phyloP scores from a whole-genome alignment of 495 filamentous ascomycete genomes.

The Articulospora tetracladia region DNA sequence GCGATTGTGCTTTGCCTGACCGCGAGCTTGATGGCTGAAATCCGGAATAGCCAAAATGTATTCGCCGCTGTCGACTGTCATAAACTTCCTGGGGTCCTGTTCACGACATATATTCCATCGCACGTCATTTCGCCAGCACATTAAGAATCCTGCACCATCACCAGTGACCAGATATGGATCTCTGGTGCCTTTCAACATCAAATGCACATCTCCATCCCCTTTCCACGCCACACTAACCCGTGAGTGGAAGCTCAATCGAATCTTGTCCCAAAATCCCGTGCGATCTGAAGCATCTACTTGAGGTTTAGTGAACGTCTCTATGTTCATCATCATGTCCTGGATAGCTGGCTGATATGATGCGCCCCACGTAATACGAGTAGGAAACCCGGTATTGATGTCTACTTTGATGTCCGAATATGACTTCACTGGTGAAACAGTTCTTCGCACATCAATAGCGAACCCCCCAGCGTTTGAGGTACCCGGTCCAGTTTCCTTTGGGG shows the following conservation, averaged over 20 bases:
- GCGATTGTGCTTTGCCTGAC: constrained; percentile 49
- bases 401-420: constrained; percentile 89
- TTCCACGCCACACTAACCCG: constrained; percentile 84
- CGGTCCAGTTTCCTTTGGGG: constrained; percentile 45
- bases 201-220: constrained; percentile 92
- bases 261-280: constrained; percentile 99
- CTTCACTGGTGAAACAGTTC: constrained; percentile 93
- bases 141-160: constrained; percentile 88
- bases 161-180: constrained; percentile 94
- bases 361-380: constrained; percentile 94
- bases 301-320: constrained; percentile 95
- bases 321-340: constrained; percentile 99
- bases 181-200: constrained; percentile 86
- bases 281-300: constrained; percentile 90
- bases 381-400: constrained; percentile 86
- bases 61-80: constrained; percentile 92
- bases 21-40: constrained; percentile 82
- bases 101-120: constrained; percentile 77
- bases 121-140: constrained; percentile 96
- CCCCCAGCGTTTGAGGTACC: constrained; percentile 48
- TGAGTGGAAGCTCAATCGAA: constrained; percentile 92
- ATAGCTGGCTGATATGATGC: constrained; percentile 97
- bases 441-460: constrained; percentile 79
- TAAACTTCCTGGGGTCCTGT: constrained; percentile 85
- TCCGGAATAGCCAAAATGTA: constrained; percentile 93